Base-by-base conservation (phyloP, 192 early-diverging fungal species). In the Physocladia obscura region DNA sequence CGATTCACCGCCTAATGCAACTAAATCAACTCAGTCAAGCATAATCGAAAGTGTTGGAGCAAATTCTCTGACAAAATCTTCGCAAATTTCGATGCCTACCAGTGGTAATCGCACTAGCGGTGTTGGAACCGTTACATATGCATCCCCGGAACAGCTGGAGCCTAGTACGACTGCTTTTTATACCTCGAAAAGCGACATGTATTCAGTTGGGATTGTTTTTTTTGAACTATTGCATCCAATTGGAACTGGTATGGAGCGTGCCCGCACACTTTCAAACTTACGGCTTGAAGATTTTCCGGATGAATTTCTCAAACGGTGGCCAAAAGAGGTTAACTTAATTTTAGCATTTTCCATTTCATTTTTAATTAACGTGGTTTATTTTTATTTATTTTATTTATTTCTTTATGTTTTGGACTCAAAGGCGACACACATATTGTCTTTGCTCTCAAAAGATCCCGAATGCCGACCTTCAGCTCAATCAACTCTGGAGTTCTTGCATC, bases 211-310 rank as follows among this genome's bases (percentile, higher is more conserved):
- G 2, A 96, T 99, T 40, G 90, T 99, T 38, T 89, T 99, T 54
- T 97, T 96, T 73, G 97, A 99, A 79, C 78, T 99, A 49, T 90
- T 89, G 75, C 90, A 91, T 32, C 93, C 95, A 29, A 89, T 97
- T 65, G 68, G 83, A 5, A 97, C 97, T 0, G 82, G 79, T 0
- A 97, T 98, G 94, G 97, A 99, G 77, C 89, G 97, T 0, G 89
- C 88, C 19, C 77, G 82, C 29, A 82, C 83, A 2, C 60, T 98
- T 26, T 60, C 79, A 39, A 82, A 85, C 1, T 75, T 95, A 60
- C 85, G 92, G 37, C 48, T 61, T 4, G 88, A 85, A 0, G 81
- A 87, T n/a, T 59, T 94, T n/a, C 89, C 90, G 0, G 74, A 89
- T 3, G 79, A 79, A 17, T 92, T 94, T 80, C 77, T 90, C 2